These are phyloP conservation scores for Rhynchosporium agropyri DNA, from an alignment of 2,329 filamentous ascomycete species.

Conservation along the genomic window DNA sequence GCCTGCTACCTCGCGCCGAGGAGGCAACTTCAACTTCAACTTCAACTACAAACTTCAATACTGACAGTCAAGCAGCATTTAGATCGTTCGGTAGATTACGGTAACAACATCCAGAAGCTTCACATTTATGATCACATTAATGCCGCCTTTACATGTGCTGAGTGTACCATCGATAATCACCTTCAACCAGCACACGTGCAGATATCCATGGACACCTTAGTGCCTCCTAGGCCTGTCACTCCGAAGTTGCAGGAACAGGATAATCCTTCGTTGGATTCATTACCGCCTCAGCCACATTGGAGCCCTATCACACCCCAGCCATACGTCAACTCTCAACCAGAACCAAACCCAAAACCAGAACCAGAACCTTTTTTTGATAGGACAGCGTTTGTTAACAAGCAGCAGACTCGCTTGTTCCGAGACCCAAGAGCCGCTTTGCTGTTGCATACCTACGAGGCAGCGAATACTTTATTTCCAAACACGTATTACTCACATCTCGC, in stretches of 20 bases:
- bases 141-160: too few species aligned
- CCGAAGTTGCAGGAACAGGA: background rate
- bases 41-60: too few species aligned
- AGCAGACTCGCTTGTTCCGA: slow-evolving; percentile 17
- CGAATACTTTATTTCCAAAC: background rate
- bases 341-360: slow-evolving; percentile 7
- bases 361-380: slow-evolving; percentile 2
- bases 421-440: slow-evolving; percentile 14
- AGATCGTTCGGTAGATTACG: too few species aligned
- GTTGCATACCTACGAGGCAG: slow-evolving; percentile 18
- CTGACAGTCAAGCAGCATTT: too few species aligned
- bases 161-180: too few species aligned
- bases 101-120: too few species aligned
- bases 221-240: background rate
- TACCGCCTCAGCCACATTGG: background rate
- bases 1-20: too few species aligned
- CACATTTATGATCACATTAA: too few species aligned
- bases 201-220: slow-evolving; percentile 4
- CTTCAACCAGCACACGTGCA: background rate
- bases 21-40: too few species aligned
- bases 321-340: background rate
- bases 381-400: slow-evolving; percentile 13
- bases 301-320: slow-evolving; percentile 9
- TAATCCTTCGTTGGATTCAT: background rate
- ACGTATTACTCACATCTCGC: slow-evolving; percentile 23